Base-by-base conservation (phyloP, 257 asterid species). In the Jasminum sambac region DNA sequence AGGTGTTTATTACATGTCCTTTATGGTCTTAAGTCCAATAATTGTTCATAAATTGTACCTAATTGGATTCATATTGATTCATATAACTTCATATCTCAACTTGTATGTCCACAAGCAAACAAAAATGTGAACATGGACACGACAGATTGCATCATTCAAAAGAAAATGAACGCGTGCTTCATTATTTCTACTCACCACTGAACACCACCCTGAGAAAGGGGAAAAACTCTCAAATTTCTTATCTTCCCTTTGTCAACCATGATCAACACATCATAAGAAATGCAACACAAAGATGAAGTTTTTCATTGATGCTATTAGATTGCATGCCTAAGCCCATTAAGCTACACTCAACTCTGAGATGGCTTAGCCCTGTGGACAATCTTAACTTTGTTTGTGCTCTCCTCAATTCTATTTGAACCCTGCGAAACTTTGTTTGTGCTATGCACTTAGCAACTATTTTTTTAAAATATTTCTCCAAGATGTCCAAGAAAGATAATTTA, bases 301-400 rank as follows among this genome's bases (percentile, higher is more conserved):
- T 19, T 10, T 55, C n/a, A 10, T 55, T 11, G 12, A 55, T 26
- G 10, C 61, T 17, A 55, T 19, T 55, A 3, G 34, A 55, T 21
- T 21, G 34, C 26, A 55, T 17, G 61, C 34, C 34, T 2, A 5
- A 55, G 61, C 25, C 61, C 34, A 21, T 55, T 55, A 55, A 55
- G 9, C 12, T 17, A 11, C 11, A 21, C 12, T 55, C 26, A 55
- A 26, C 4, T 11, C 61, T 55, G 61, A 55, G 61, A 55, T 21
- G 61, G 61, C 61, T 13, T 55, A 55, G 26, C 58, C 61, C 61
- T 11, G 13, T 21, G 14, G 61, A 12, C 61, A 55, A 55, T 55
- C 34, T n/a, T n/a, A n/a, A n/a, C n/a, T n/a, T n/a, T n/a, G n/a
- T n/a, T n/a, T n/a, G n/a, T n/a, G n/a, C n/a, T n/a, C n/a, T n/a